These are phyloP conservation scores for Tilletia horrida DNA, from an alignment of 1,284 basidiomycete species.

Conservation along the genomic window DNA sequence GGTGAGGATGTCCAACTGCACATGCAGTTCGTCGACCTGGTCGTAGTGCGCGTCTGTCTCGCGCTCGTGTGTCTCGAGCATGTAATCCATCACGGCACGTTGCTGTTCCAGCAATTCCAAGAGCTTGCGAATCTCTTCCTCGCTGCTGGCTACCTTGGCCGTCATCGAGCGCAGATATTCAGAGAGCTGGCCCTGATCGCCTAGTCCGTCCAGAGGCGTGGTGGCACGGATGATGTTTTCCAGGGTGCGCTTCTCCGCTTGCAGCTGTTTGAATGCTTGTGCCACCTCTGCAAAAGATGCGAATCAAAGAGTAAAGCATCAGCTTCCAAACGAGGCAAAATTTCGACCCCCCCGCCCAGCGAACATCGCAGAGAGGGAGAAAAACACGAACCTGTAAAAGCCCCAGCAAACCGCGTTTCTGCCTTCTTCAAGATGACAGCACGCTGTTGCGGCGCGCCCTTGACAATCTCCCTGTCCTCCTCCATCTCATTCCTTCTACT, in stretches of 20 bases:
- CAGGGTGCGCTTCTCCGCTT: slow-evolving; percentile 40
- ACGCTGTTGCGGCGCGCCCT: slow-evolving; percentile 23
- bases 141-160: slow-evolving; percentile 32
- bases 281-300: slow-evolving; percentile 30
- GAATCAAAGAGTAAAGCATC: too few relatives aligned
- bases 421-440: slow-evolving; percentile 33
- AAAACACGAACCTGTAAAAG: slow-evolving; percentile 28
- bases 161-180: slow-evolving; percentile 37
- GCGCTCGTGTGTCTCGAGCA: slow-evolving; percentile 43
- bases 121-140: slow-evolving; percentile 39
- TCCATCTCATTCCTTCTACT: slow-evolving; percentile 34
- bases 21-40: slow-evolving; percentile 34
- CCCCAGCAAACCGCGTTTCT: slow-evolving; percentile 39
- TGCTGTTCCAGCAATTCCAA: slow-evolving; percentile 47
- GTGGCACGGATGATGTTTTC: slow-evolving; percentile 43
- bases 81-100: slow-evolving; percentile 45
- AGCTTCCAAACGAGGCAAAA: background rate
- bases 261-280: slow-evolving; percentile 42
- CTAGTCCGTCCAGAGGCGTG: slow-evolving; percentile 37
- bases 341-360: too few relatives aligned
- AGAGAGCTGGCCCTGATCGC: slow-evolving; percentile 31
- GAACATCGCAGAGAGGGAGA: too few relatives aligned
- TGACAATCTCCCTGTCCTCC: slow-evolving; percentile 27
- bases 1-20: slow-evolving; percentile 27
- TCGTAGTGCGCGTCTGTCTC: slow-evolving; percentile 36